Evolutionary conservation across 129 eudicot genomes (phyloP).

Genomic region (Dittrichia graveolens): DNA sequence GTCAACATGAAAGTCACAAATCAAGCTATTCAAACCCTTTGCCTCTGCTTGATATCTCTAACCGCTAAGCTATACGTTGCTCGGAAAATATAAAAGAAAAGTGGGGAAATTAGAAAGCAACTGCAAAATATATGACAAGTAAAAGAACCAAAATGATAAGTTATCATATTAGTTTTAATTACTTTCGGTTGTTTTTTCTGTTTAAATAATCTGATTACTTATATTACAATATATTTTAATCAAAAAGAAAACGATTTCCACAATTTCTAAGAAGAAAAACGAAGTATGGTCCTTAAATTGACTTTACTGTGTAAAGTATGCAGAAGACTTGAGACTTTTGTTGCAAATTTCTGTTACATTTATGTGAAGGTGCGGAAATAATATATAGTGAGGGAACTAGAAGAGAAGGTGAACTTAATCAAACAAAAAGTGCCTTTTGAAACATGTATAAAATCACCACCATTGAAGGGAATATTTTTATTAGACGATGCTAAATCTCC

Average conservation of each 20-base stretch:
- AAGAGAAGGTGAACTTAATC: neutral
- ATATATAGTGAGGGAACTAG: neutral
- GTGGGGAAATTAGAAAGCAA: too few species aligned
- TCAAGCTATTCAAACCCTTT: too few species aligned
- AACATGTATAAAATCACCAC: neutral
- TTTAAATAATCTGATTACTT: too few species aligned
- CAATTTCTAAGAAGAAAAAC: neutral
- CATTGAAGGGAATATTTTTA: neutral
- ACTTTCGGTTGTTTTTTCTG: too few species aligned
- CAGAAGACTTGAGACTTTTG: conserved; percentile 5
- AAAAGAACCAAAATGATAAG: too few species aligned
- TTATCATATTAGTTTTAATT: too few species aligned
- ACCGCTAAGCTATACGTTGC: too few species aligned
- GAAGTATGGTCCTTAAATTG: conserved; percentile 4
- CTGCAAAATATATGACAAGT: too few species aligned
- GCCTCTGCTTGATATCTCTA: too few species aligned
- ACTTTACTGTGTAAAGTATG: neutral
- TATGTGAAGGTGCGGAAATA: neutral
- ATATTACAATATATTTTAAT: neutral
- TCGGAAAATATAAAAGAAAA: too few species aligned
- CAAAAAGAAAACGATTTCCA: neutral
- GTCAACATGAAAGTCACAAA: too few species aligned
- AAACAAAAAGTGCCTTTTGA: conserved; percentile 1
- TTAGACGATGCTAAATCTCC: too few species aligned
- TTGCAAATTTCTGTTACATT: neutral